Conservation (phyloP, 1,284 basidiomycete genomes). For the Ceratobasidium sp. region DNA sequence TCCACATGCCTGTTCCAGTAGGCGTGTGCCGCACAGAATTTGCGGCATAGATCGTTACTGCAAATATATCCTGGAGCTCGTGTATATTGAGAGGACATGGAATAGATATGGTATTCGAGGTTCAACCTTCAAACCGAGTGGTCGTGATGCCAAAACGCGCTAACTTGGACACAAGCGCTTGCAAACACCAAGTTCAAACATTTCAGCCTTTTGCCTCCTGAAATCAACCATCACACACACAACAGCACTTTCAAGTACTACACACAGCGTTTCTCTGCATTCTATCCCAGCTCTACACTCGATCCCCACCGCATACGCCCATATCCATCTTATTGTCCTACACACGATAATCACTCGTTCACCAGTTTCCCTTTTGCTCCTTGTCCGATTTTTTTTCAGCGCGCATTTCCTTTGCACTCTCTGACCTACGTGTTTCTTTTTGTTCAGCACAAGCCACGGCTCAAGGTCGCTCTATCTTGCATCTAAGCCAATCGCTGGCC, state of each 20-base stretch:
- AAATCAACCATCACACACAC: background rate
- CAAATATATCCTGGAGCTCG: conserved; percentile 6
- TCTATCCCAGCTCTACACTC: background rate
- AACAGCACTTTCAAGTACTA: background rate
- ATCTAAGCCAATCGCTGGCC: too few relatives aligned
- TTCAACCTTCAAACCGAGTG: conserved; percentile 4
- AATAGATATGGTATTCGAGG: background rate
- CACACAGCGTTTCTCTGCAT: background rate
- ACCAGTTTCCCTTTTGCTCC: background rate
- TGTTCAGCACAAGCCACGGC: too few relatives aligned
- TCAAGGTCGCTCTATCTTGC: too few relatives aligned
- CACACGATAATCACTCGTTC: background rate
- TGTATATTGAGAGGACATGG: conserved; percentile 1
- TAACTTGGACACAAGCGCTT: conserved; percentile 1
- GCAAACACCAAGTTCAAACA: background rate
- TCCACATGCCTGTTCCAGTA: background rate
- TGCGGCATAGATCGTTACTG: conserved; percentile 4
- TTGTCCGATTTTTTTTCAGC: background rate
- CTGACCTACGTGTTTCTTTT: too few relatives aligned
- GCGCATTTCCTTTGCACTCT: too few relatives aligned
- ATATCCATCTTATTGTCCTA: background rate
- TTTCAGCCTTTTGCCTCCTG: background rate
- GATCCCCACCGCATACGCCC: background rate
- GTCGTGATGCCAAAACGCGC: background rate
- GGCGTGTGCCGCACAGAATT: background rate